These are phyloP conservation scores for Lippia alba DNA, from an alignment of 305 asterid genomes.

Conservation along the genomic window DNA sequence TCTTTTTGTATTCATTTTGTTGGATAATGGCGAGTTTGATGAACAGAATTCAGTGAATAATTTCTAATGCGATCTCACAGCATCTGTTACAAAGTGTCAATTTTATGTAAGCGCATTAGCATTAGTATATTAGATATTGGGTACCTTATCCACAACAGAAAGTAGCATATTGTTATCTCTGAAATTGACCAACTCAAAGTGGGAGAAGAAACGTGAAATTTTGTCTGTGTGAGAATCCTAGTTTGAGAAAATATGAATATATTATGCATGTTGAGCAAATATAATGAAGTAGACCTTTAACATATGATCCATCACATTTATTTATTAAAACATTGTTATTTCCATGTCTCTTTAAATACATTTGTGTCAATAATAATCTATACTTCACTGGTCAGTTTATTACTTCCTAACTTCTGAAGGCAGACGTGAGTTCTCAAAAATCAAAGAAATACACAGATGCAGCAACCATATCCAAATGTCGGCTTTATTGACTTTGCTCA, in stretches of 20 bases:
- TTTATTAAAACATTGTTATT: not conserved
- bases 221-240: not conserved
- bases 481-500: conserved; percentile 12
- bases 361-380: conserved; percentile 19
- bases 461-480: conserved; percentile 15
- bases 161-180: not conserved
- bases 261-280: conserved; percentile 2
- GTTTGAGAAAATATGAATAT: not conserved
- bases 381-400: not conserved
- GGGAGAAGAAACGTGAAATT: not conserved
- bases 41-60: not conserved
- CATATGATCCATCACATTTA: not conserved
- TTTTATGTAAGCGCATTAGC: not conserved
- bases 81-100: not conserved
- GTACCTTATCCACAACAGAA: not conserved
- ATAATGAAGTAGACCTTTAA: not conserved
- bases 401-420: conserved; percentile 3
- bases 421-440: conserved; percentile 15
- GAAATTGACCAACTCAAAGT: conserved; percentile 10
- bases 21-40: not conserved
- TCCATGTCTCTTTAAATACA: not conserved
- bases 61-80: conserved; percentile 2
- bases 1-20: not conserved
- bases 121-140: not conserved
- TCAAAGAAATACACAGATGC: conserved; percentile 14